Base-by-base conservation (phyloP, 2,329 filamentous ascomycete genomes). In the Xylariaceae sp. region DNA sequence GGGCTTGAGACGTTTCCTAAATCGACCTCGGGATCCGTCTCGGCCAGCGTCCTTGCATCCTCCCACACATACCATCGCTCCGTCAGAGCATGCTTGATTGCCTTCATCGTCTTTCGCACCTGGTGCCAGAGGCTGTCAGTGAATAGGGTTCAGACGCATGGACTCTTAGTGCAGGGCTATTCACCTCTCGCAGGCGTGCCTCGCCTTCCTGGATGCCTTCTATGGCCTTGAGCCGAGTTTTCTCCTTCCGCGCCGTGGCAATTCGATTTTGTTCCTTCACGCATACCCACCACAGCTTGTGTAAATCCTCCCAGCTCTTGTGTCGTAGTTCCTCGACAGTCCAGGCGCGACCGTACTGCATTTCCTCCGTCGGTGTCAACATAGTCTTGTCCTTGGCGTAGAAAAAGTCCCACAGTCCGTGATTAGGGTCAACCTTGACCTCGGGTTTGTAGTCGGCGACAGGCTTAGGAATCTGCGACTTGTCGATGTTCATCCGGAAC, bases 401-500 rank as follows among this genome's bases (percentile, higher is more conserved):
- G 71, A 99, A 97, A 73, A 99, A 99, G 1, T 82, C 86, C 87
- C 89, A 97, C 11, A 99, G 83, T 30, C 90, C 92, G 70, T 99
- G 94, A 57, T 91, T 72, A 27, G 82, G 77, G 65, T 90, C 85
- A 39, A 77, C 78, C 55, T 80, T 67, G 31, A 86, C 67, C 42
- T 75, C 67, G 47, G 81, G 80, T 63, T 82, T 77, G 53, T 77
- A 76, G 48, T 85, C 76, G 18, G 83, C 81, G 22, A 27, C 22
- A 6, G 94, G 91, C 63, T 80, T 78, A 1, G 92, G 92, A 48
- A 96, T 74, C 44, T 83, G 76, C 40, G 85, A 78, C 62, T 86
- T 81, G 39, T 82, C 85, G 52, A 94, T 84, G 15, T 86, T 87
- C 47, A 95, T 74, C n/a, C 79, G 82, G 65, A 87, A 83, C 45